A percentile compares a stretch with the other conserved stretches of the same genome.
Evolutionary conservation across 2,329 filamentous ascomycete species (phyloP).

Genomic region (Dactylellina cionopaga): DNA sequence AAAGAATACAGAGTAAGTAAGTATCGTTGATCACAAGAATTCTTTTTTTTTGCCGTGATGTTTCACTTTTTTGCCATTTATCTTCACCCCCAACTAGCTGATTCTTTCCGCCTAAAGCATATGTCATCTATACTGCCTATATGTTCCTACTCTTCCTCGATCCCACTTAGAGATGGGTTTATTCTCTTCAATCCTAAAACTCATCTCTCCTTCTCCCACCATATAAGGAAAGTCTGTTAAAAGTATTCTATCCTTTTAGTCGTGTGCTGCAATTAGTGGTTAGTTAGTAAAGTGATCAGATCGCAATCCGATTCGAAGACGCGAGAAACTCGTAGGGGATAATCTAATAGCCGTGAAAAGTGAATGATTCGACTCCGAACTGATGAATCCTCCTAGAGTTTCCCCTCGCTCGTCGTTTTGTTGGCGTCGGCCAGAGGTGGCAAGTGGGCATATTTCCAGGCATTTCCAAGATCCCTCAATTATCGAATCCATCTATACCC

Average conservation of each 20-base stretch:
- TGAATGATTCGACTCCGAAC: neutral
- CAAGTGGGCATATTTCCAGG: conserved; percentile 3
- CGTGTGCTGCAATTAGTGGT: conserved; percentile 28
- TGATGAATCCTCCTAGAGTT: neutral
- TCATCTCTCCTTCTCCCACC: conserved; percentile 1
- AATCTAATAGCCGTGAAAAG: neutral
- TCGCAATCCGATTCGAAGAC: neutral
- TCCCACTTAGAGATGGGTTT: too few species aligned
- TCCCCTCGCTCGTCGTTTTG: neutral
- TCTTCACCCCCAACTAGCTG: too few species aligned
- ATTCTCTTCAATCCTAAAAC: neutral
- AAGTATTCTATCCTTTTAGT: conserved; percentile 28
- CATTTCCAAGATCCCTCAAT: conserved; percentile 1
- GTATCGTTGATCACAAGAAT: too few species aligned
- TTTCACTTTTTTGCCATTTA: too few species aligned
- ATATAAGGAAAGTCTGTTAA: conserved; percentile 26
- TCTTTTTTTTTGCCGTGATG: too few species aligned
- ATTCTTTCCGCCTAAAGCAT: too few species aligned
- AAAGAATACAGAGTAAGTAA: too few species aligned
- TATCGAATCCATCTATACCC: conserved; percentile 3
- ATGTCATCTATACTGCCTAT: too few species aligned
- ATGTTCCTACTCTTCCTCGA: neutral
- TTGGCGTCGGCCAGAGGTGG: neutral
- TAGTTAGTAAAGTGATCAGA: conserved; percentile 1
- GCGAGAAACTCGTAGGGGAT: neutral